Evolutionary conservation across 768 basidiomycete genomes (phyloP).

Genomic region (Pisolithus tinctorius): DNA sequence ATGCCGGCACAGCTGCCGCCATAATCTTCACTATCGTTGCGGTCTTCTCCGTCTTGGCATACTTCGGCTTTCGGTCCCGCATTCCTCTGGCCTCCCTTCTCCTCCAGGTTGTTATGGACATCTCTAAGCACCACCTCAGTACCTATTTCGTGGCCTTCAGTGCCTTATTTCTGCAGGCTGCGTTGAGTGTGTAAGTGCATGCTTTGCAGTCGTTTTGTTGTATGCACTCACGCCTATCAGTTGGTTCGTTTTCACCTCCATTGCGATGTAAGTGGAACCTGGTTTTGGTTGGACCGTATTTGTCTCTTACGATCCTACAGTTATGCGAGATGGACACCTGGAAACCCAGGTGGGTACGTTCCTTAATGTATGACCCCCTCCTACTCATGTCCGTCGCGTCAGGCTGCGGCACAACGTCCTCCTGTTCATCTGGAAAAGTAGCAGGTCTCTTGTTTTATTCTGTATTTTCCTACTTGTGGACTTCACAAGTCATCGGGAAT

Average conservation of each 20-base stretch:
- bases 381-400: neutral
- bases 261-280: constrained; percentile 51
- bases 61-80: constrained; percentile 63
- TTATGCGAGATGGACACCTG: constrained; percentile 69
- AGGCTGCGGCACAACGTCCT: constrained; percentile 45
- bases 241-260: constrained; percentile 72
- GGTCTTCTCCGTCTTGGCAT: constrained; percentile 64
- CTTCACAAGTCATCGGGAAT: constrained; percentile 74
- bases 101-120: constrained; percentile 78
- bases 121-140: constrained; percentile 74
- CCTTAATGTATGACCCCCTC: neutral
- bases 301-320: constrained; percentile 9
- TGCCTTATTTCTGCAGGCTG: constrained; percentile 67
- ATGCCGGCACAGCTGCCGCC: constrained; percentile 52
- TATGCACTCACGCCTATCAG: constrained; percentile 26
- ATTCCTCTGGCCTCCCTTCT: constrained; percentile 77
- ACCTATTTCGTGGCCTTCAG: constrained; percentile 74
- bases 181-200: constrained; percentile 52
- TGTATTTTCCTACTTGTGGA: constrained; percentile 83
- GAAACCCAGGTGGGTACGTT: constrained; percentile 50
- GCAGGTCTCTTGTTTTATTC: constrained; percentile 73
- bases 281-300: neutral
- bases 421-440: constrained; percentile 69
- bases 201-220: neutral
- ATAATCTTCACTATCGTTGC: constrained; percentile 82